Percentiles rank a stretch among this genome's conserved stretches.
Evolutionary conservation across 345 rosid species (phyloP).

Genomic region (Abelmoschus esculentus): DNA sequence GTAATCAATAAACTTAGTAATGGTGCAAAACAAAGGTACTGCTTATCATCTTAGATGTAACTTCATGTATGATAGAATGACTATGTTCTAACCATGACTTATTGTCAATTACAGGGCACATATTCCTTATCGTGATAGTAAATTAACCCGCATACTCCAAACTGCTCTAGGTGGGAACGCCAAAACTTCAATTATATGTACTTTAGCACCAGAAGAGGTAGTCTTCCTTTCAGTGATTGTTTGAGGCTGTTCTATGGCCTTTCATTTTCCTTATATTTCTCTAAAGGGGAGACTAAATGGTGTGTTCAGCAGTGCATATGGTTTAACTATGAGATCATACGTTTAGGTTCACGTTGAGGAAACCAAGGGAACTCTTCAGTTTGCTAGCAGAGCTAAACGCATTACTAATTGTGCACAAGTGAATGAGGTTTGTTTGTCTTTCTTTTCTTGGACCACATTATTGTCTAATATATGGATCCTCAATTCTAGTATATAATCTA

Average conservation of each 20-base stretch:
- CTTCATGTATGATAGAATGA: not conserved
- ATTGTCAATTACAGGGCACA: conserved; percentile 49
- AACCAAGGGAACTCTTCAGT: conserved; percentile 85
- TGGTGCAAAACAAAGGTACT: conserved; percentile 68
- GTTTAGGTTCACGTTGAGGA: conserved; percentile 85
- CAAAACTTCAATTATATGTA: conserved; percentile 93
- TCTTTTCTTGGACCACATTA: conserved; percentile 1
- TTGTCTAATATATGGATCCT: conserved; percentile 4
- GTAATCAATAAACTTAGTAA: conserved; percentile 92
- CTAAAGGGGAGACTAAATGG: not conserved
- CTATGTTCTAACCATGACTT: conserved; percentile 7
- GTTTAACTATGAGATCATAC: not conserved
- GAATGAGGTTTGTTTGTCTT: conserved; percentile 56
- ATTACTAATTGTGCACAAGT: conserved; percentile 94
- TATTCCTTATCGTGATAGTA: conserved; percentile 97
- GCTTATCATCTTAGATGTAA: conserved; percentile 7
- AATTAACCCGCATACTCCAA: conserved; percentile 95
- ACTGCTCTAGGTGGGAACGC: conserved; percentile 98
- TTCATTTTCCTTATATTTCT: not conserved
- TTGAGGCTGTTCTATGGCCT: not conserved
- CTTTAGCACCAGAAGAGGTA: conserved; percentile 98
- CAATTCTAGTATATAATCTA: not conserved
- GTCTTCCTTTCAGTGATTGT: not conserved
- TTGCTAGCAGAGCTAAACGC: conserved; percentile 96
- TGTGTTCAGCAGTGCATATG: not conserved